Evolutionary conservation across 192 early-diverging fungal species (phyloP).

Genomic region (Coemansia reversa): DNA sequence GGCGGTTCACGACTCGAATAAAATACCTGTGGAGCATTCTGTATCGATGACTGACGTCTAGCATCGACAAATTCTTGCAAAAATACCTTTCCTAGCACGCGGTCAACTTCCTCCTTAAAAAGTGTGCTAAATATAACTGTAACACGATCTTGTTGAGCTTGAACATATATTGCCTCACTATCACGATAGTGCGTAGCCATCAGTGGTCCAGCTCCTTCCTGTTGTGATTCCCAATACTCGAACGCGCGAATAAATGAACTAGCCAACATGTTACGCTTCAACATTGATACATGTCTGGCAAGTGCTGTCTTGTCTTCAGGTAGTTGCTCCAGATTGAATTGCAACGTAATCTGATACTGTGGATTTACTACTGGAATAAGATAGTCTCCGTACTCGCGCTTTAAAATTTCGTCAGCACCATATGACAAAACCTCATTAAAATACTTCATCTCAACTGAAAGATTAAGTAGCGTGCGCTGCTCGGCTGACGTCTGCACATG

Average conservation of each 20-base stretch:
- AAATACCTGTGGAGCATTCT: constrained; percentile 96
- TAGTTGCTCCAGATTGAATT: constrained; percentile 76
- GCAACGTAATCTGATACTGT: constrained; percentile 79
- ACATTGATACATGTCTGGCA: constrained; percentile 77
- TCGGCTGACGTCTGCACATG: constrained; percentile 65
- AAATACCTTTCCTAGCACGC: constrained; percentile 94
- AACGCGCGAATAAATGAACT: constrained; percentile 93
- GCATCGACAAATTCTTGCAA: constrained; percentile 99
- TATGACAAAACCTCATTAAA: constrained; percentile 74
- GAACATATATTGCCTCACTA: constrained; percentile 90
- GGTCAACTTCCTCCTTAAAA: constrained; percentile 98
- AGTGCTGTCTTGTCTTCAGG: constrained; percentile 73
- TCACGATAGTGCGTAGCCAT: constrained; percentile 95
- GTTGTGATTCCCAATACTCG: constrained; percentile 72
- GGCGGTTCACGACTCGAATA: constrained; percentile 92
- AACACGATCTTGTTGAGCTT: constrained; percentile 88
- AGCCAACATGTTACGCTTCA: constrained; percentile 94
- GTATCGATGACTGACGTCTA: constrained; percentile 81
- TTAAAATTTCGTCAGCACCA: constrained; percentile 82
- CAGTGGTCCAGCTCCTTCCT: constrained; percentile 68
- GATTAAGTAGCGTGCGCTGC: constrained; percentile 52
- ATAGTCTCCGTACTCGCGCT: constrained; percentile 76
- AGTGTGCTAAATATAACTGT: constrained; percentile 96
- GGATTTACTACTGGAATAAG: constrained; percentile 59
- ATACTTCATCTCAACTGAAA: constrained; percentile 87